Evolutionary conservation across 192 early-diverging fungal species (phyloP).

Genomic region (Helicostylum pulchrum): DNA sequence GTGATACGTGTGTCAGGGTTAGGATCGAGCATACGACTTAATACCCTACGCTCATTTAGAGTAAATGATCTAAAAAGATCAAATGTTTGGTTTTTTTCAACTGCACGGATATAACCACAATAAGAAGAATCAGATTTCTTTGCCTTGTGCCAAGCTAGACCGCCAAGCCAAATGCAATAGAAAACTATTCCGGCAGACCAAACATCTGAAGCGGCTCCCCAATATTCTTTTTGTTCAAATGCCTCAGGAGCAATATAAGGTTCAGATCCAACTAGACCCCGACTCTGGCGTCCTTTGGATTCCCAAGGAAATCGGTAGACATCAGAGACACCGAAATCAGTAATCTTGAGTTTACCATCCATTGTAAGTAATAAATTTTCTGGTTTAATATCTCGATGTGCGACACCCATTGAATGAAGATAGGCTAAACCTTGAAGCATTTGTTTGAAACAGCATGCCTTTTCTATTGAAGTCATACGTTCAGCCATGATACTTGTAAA

Average conservation of each 20-base stretch:
- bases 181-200: slow-evolving; percentile 94
- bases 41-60: slow-evolving; percentile 8
- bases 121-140: slow-evolving; percentile 32
- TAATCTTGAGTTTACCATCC: slow-evolving; percentile 85
- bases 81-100: slow-evolving; percentile 36
- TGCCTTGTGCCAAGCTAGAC: slow-evolving; percentile 33
- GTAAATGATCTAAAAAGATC: slow-evolving; percentile 22
- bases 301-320: slow-evolving; percentile 92
- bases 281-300: slow-evolving; percentile 66
- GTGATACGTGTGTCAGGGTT: slow-evolving; percentile 32
- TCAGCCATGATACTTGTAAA: slow-evolving; percentile 81
- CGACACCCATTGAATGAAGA: slow-evolving; percentile 92
- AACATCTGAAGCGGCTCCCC: slow-evolving; percentile 85
- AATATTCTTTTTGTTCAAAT: slow-evolving; percentile 80
- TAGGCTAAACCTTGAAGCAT: slow-evolving; percentile 87
- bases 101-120: slow-evolving; percentile 35
- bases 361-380: slow-evolving; percentile 89
- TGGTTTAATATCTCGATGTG: slow-evolving; percentile 82
- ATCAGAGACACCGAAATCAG: slow-evolving; percentile 97
- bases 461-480: slow-evolving; percentile 66
- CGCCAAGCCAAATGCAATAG: slow-evolving; percentile 31
- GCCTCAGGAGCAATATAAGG: slow-evolving; percentile 98
- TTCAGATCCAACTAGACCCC: slow-evolving; percentile 88
- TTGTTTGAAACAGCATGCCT: slow-evolving; percentile 95
- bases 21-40: slow-evolving; percentile 25